These are phyloP conservation scores for Geotrichum ghanense DNA, from an alignment of 805 yeast genomes.

Conservation along the genomic window DNA sequence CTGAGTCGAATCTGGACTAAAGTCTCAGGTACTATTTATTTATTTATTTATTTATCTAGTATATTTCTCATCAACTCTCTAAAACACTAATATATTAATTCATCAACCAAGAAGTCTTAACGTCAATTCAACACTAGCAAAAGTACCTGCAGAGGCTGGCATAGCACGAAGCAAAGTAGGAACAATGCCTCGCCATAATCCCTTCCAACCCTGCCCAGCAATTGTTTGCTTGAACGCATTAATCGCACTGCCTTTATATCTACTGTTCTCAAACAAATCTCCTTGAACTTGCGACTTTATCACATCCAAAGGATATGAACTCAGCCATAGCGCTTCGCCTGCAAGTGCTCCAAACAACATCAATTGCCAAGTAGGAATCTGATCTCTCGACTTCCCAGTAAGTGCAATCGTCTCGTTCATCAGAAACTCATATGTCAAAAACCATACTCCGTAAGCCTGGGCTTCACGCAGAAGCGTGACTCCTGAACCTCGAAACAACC, in stretches of 20 bases:
- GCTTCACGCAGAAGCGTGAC: conserved; percentile 48
- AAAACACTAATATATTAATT: too few relatives aligned
- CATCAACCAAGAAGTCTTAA: conserved; percentile 30
- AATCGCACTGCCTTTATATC: conserved; percentile 28
- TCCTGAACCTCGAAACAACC: conserved; percentile 43
- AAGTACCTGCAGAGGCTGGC: conserved; percentile 69
- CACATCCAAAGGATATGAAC: conserved; percentile 57
- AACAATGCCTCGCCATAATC: conserved; percentile 44
- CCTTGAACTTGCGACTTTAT: conserved; percentile 50
- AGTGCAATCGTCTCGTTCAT: conserved; percentile 23
- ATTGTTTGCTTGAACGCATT: conserved; percentile 37
- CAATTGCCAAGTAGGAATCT: conserved; percentile 44
- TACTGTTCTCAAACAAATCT: conserved; percentile 28
- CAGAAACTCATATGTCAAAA: conserved; percentile 48
- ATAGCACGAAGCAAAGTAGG: conserved; percentile 49
- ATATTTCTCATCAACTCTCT: too few relatives aligned
- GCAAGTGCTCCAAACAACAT: conserved; percentile 51
- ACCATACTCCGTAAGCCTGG: conserved; percentile 74
- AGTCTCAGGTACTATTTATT: too few relatives aligned
- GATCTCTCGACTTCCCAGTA: conserved; percentile 28
- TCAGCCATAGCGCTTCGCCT: conserved; percentile 63
- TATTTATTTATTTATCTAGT: too few relatives aligned
- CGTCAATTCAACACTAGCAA: conserved; percentile 64
- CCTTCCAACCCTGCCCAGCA: conserved; percentile 32
- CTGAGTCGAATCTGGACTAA: too few relatives aligned